Evolutionary conservation across 2,329 filamentous ascomycete genomes (phyloP).

Genomic region (Madurella mycetomatis): DNA sequence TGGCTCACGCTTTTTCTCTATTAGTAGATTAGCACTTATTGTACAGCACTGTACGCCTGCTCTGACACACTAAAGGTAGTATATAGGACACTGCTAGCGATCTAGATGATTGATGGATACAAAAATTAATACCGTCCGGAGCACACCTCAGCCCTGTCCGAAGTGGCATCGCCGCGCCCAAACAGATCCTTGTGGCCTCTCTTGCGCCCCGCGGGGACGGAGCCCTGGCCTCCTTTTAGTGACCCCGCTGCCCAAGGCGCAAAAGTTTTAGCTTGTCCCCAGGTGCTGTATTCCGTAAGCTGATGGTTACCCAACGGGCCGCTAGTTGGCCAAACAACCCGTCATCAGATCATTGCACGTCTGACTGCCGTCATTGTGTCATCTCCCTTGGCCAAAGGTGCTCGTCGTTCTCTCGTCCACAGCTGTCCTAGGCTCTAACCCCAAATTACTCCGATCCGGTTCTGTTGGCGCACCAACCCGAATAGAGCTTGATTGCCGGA

Average conservation of each 20-base stretch:
- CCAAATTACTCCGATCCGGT: too few relatives aligned
- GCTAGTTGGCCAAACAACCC: slow-evolving; percentile 2
- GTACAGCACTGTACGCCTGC: too few relatives aligned
- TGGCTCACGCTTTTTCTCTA: too few relatives aligned
- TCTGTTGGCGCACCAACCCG: too few relatives aligned
- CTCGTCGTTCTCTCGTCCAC: too few relatives aligned
- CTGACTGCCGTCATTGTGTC: not conserved
- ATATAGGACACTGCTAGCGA: too few relatives aligned
- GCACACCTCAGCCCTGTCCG: not conserved
- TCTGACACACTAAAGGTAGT: too few relatives aligned
- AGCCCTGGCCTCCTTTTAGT: not conserved
- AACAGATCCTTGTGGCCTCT: not conserved
- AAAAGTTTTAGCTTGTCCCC: slow-evolving; percentile 11
- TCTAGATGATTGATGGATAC: too few relatives aligned
- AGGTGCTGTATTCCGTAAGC: not conserved
- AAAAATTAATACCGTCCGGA: too few relatives aligned
- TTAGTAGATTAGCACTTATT: too few relatives aligned
- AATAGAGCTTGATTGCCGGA: not conserved
- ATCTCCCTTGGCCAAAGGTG: too few relatives aligned
- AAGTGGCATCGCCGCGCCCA: not conserved
- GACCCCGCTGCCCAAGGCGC: slow-evolving; percentile 13
- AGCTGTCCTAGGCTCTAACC: too few relatives aligned
- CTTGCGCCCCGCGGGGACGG: slow-evolving; percentile 9
- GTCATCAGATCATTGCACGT: not conserved
- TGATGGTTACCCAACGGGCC: not conserved